Percentiles rank a stretch among this genome's conserved stretches.
Conservation (phyloP, 768 basidiomycete species). For the Multifurca ochricompacta region DNA sequence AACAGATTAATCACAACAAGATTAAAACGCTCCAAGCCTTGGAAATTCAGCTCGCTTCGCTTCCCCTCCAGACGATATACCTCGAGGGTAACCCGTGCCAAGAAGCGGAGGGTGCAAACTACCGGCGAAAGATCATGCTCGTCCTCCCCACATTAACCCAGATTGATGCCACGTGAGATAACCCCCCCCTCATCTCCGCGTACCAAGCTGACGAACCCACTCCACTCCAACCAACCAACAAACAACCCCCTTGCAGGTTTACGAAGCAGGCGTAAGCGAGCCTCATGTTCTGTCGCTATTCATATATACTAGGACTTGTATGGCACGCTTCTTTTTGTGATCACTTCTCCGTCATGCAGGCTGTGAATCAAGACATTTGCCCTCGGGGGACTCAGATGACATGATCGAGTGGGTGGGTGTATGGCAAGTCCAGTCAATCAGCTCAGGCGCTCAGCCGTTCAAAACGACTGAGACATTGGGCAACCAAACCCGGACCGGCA, state of each 20-base stretch:
- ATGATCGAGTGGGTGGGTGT: slow-evolving; percentile 1
- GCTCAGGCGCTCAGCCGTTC: background rate
- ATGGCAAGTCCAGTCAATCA: too few relatives aligned
- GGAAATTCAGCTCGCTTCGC: slow-evolving; percentile 53
- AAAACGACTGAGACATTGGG: background rate
- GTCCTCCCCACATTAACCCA: slow-evolving; percentile 85
- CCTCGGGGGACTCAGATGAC: background rate
- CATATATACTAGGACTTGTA: slow-evolving; percentile 7
- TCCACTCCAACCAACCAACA: too few relatives aligned
- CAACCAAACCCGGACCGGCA: background rate
- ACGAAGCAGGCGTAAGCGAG: slow-evolving; percentile 12
- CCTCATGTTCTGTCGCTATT: slow-evolving; percentile 4
- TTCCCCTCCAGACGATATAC: slow-evolving; percentile 78
- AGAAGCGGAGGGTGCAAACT: slow-evolving; percentile 60
- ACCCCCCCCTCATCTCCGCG: slow-evolving; percentile 5
- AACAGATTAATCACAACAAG: slow-evolving; percentile 83
- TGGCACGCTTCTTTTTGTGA: slow-evolving; percentile 4
- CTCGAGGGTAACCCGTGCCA: slow-evolving; percentile 95
- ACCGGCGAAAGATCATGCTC: slow-evolving; percentile 84
- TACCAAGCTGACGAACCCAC: background rate
- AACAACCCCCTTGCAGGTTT: slow-evolving; percentile 10
- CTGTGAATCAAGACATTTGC: background rate
- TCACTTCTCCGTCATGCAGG: background rate
- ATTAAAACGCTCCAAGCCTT: slow-evolving; percentile 64
- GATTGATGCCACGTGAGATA: slow-evolving; percentile 89